A percentile compares a stretch with the other conserved stretches of the same genome.
Evolutionary conservation across 2,329 filamentous ascomycete species (phyloP).

Genomic region (Herpomyces periplanetae): DNA sequence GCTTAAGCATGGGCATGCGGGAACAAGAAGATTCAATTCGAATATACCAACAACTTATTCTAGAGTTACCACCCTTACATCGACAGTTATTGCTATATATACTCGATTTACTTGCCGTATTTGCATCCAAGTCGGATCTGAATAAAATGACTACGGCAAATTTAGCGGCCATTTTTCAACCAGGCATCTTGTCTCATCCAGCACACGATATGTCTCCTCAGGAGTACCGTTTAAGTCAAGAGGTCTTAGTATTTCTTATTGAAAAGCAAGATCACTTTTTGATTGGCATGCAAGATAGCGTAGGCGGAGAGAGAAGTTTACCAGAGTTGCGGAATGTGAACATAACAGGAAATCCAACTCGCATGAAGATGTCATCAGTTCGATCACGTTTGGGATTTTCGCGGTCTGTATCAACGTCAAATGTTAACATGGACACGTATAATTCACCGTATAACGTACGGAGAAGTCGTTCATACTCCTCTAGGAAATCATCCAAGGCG

Average conservation of each 20-base stretch:
- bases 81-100: constrained; percentile 81
- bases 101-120: constrained; percentile 71
- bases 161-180: constrained; percentile 82
- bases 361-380: too few species aligned
- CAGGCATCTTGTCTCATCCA: constrained; percentile 74
- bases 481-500: too few species aligned
- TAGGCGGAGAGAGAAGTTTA: constrained; percentile 43
- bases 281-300: constrained; percentile 93
- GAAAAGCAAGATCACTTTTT: constrained; percentile 95
- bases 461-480: too few species aligned
- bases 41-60: constrained; percentile 61
- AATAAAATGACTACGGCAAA: constrained; percentile 93
- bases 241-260: constrained; percentile 84
- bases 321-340: constrained; percentile 29
- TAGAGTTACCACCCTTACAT: constrained; percentile 62
- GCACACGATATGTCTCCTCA: constrained; percentile 74
- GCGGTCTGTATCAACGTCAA: too few species aligned
- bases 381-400: too few species aligned
- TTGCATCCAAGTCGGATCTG: constrained; percentile 75
- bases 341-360: too few species aligned
- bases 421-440: too few species aligned
- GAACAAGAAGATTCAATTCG: constrained; percentile 33
- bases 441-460: too few species aligned
- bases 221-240: constrained; percentile 79
- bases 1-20: too few species aligned